Percentiles rank a stretch among this genome's conserved stretches.
Conservation (phyloP, 148 eudicot species). For the Rhododendron griersonianum region DNA sequence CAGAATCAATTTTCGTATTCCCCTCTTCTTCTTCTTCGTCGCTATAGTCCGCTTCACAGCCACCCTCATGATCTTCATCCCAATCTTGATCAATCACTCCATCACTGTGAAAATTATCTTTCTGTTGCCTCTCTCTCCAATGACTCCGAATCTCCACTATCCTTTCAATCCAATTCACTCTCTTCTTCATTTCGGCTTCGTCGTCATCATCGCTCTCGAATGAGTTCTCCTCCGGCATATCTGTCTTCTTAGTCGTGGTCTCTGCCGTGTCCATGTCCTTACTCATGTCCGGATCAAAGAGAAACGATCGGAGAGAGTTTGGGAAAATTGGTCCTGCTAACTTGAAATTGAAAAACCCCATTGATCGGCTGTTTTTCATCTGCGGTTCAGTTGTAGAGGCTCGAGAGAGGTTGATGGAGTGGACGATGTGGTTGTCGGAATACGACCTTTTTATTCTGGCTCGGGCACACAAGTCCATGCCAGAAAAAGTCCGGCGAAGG, state of each 20-base stretch:
- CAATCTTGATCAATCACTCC: constrained; percentile 20
- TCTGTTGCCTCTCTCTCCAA: constrained; percentile 44
- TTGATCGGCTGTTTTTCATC: constrained; percentile 33
- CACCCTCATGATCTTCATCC: constrained; percentile 34
- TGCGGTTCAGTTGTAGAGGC: constrained; percentile 26
- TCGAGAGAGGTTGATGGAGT: constrained; percentile 26
- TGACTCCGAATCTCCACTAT: constrained; percentile 47
- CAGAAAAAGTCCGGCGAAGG: constrained; percentile 30
- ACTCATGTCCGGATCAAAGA: constrained; percentile 35
- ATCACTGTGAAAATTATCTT: constrained; percentile 13
- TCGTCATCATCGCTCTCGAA: constrained; percentile 17
- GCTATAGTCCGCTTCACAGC: constrained; percentile 51
- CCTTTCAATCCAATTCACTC: constrained; percentile 56
- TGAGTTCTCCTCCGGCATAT: background rate
- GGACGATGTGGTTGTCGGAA: constrained; percentile 50
- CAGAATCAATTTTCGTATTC: constrained; percentile 23
- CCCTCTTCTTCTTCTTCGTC: constrained; percentile 35
- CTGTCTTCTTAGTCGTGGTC: background rate
- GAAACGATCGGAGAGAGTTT: constrained; percentile 29
- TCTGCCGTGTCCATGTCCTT: constrained; percentile 9
- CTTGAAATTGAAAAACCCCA: constrained; percentile 43
- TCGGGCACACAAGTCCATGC: constrained; percentile 24
- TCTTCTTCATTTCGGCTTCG: constrained; percentile 22
- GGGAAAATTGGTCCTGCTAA: constrained; percentile 26
- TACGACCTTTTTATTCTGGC: constrained; percentile 34